A percentile compares a stretch with the other conserved stretches of the same genome.
Conservation (phyloP, 148 eudicot species). For the Chenopodium formosanum region DNA sequence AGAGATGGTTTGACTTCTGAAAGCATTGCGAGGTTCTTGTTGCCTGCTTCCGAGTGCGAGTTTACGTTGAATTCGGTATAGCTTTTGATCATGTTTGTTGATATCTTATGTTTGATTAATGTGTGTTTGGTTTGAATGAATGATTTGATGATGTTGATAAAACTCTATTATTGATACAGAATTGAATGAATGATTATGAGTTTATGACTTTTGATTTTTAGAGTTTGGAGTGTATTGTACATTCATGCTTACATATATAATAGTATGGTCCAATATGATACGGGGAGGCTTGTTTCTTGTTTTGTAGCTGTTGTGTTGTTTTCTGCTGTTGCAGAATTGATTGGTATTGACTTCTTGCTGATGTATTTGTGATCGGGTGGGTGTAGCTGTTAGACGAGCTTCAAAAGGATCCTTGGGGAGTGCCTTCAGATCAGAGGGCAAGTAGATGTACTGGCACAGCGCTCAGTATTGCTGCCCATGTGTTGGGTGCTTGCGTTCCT, state of each 20-base stretch:
- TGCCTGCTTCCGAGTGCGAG: constrained; percentile 91
- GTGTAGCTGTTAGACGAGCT: constrained; percentile 87
- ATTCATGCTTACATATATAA: not conserved
- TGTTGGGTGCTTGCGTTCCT: constrained; percentile 93
- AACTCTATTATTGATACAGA: not conserved
- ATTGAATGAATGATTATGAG: not conserved
- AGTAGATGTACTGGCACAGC: constrained; percentile 92
- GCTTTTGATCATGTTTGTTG: constrained; percentile 4
- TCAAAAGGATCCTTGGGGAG: constrained; percentile 96
- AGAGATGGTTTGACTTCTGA: constrained; percentile 83
- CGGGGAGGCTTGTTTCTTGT: not conserved
- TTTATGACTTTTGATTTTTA: not conserved
- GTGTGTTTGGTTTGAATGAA: not conserved
- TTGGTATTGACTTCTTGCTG: constrained; percentile 12
- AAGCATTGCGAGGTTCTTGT: constrained; percentile 66
- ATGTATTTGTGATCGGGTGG: constrained; percentile 15
- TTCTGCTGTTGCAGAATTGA: not conserved
- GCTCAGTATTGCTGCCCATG: constrained; percentile 82
- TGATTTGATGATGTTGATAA: not conserved
- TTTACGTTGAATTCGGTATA: constrained; percentile 81
- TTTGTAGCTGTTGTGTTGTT: not conserved
- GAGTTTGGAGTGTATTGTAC: not conserved
- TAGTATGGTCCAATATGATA: not conserved
- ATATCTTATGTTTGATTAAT: not conserved
- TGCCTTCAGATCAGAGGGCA: constrained; percentile 78